Percentiles rank a stretch among this genome's conserved stretches.
Conservation (phyloP, 768 basidiomycete species). For the Leucocoprinus leucothites region DNA sequence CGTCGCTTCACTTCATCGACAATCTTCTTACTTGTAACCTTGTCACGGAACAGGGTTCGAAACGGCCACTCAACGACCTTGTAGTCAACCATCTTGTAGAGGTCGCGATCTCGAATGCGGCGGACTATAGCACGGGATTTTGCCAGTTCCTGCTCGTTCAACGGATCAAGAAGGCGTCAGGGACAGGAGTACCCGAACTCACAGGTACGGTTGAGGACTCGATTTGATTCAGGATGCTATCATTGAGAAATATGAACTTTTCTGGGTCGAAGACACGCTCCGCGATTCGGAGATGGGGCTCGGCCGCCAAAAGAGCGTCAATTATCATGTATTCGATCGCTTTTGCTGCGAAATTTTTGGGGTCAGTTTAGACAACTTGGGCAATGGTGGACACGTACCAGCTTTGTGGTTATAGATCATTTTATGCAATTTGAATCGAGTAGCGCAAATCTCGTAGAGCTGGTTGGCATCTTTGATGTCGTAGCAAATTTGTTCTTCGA, state of each 20-base stretch:
- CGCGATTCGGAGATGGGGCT: slow-evolving; percentile 61
- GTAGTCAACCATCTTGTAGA: slow-evolving; percentile 71
- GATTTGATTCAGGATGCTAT: slow-evolving; percentile 61
- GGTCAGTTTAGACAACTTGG: not conserved
- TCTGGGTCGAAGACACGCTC: slow-evolving; percentile 52
- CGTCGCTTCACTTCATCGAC: slow-evolving; percentile 36
- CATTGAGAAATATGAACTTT: slow-evolving; percentile 63
- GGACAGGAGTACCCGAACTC: slow-evolving; percentile 18
- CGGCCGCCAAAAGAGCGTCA: slow-evolving; percentile 67
- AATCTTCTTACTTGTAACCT: slow-evolving; percentile 41
- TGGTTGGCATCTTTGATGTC: slow-evolving; percentile 79
- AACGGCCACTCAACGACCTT: slow-evolving; percentile 45
- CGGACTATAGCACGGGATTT: slow-evolving; percentile 57
- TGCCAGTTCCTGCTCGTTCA: slow-evolving; percentile 48
- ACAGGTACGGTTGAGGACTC: slow-evolving; percentile 52
- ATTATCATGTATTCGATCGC: slow-evolving; percentile 86
- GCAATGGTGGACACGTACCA: slow-evolving; percentile 30
- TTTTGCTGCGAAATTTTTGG: slow-evolving; percentile 43
- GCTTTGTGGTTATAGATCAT: slow-evolving; percentile 82
- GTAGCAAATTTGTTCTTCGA: slow-evolving; percentile 75
- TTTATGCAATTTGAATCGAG: slow-evolving; percentile 80
- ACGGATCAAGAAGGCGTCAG: slow-evolving; percentile 1
- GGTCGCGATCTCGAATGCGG: slow-evolving; percentile 57
- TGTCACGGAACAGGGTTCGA: slow-evolving; percentile 29
- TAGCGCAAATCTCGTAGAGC: slow-evolving; percentile 70